Evolutionary conservation across 1,284 basidiomycete species (phyloP), one percentile per base, ranked within the genome.

Genomic region (Malassezia psittaci): DNA sequence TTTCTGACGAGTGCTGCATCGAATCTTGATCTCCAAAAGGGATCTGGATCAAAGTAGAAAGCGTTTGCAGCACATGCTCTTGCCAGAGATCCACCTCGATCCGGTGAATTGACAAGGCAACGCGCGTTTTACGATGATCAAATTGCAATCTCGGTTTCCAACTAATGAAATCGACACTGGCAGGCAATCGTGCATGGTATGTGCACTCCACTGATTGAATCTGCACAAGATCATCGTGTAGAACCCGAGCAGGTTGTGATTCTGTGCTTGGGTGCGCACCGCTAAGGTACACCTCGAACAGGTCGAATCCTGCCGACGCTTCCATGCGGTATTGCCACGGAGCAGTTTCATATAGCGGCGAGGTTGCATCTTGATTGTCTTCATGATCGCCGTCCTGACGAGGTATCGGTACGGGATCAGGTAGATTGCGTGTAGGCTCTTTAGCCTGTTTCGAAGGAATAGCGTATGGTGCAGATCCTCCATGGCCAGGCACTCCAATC

Each of bases 81-180:
- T 52, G 39, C 50, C 50, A 57, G 11, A 57, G 24, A 29, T 57
- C 36, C 44, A 57, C 45, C 32, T 57, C 55, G 33, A 57, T 29
- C 8, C 21, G 44, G 24, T 48, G 40, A 24, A 48, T 47, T 10
- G 32, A 37, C 11, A 50, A 29, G 6, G 15, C 19, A n/a, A 34
- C 10, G 18, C 40, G 48, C 15, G 19, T 42, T 11, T 39, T 32
- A 34, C 15, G 24, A 13, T 40, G 11, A 3, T 24, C 10, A 4
- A 45, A 5, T 12, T 34, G 13, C n/a, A 56, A 7, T 12, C 8
- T 36, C 13, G 54, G 54, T 39, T n/a, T 13, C 42, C 38, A 51
- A 7, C 48, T 33, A 12, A 10, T 2, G 5, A 12, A 2, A 16
- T 56, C 54, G 5, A 51, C 33, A 19, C 32, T 10, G 15, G 34